Base-by-base conservation (phyloP, 2,329 filamentous ascomycete species). In the Paracorniculantispora psalliotae region DNA sequence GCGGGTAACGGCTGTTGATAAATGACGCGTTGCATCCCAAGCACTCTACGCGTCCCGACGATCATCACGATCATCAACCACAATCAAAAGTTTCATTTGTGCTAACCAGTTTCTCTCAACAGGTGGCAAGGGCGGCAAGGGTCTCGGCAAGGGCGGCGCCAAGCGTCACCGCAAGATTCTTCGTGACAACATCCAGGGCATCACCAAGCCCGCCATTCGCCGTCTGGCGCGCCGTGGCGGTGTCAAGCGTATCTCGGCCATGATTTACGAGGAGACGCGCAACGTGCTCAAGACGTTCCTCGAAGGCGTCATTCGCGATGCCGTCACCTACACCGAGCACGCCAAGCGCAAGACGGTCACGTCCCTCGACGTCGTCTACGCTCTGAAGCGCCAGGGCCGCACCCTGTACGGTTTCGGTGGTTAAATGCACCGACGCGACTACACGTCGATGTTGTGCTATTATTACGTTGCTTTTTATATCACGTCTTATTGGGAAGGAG, bases 171-270 rank as follows among this genome's bases (percentile, higher is more conserved):
- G 93, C 74, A 97, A 97, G 90, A 97, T 97, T 84, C 86, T 97
- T 79, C 91, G 92, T 81, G 92, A 97, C 89, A 97, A 97, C 90
- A 97, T 97, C 75, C 92, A 97, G 83, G 92, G 92, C 81, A 97
- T 97, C 76, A 97, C 92, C 74, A 97, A 97, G 90, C 92, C 92
- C 71, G 92, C 92, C 72, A 97, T 97, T 80, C 89, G 92, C 73
- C 92, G 92, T 96, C 92, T 97, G 77, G 92, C 92, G 67, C 92
- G 92, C 81, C 92, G 92, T 94, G 92, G 92, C 79, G 92, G 92
- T 92, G 92, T 97, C 85, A 97, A 97, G 91, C 92, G 92, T 96
- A 97, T 97, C 73, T 96, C 92, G 72, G 92, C 92, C 76, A 96
- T 87, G 83, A 87, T 87, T 76, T 87, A 87, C 79, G 84, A 87